A percentile compares a stretch with the other conserved stretches of the same genome.
Conservation (phyloP, 2,329 filamentous ascomycete species). For the Dactylellina haptotyla region DNA sequence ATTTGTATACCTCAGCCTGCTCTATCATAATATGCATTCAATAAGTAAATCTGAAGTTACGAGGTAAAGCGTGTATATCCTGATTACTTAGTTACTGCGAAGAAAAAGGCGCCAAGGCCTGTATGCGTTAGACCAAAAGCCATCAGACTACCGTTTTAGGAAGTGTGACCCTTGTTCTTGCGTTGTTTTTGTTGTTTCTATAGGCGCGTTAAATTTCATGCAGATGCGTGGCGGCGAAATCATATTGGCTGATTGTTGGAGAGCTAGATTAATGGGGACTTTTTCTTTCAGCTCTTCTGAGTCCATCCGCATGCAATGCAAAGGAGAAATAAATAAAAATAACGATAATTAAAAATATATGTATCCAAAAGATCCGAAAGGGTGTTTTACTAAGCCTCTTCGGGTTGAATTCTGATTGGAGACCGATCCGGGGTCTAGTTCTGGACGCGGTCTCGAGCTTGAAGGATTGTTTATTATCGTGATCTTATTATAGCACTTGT, state of each 20-base stretch:
- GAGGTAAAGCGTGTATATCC: too few species aligned
- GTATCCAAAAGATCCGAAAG: slow-evolving; percentile 20
- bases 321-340: slow-evolving; percentile 1
- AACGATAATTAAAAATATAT: too few species aligned
- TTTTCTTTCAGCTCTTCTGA: not conserved
- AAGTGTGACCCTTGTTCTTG: slow-evolving; percentile 28
- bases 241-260: not conserved
- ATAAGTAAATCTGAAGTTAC: too few species aligned
- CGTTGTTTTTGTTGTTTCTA: slow-evolving; percentile 49
- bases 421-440: too few species aligned
- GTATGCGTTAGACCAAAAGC: too few species aligned
- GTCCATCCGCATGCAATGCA: not conserved
- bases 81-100: too few species aligned
- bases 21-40: too few species aligned
- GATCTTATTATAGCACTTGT: not conserved
- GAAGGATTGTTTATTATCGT: too few species aligned
- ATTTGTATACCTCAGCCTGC: too few species aligned
- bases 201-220: slow-evolving; percentile 48
- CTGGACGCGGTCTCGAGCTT: too few species aligned
- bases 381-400: slow-evolving; percentile 3
- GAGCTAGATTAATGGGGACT: not conserved
- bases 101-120: too few species aligned
- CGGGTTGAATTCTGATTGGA: slow-evolving; percentile 39
- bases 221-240: slow-evolving; percentile 19
- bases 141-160: slow-evolving; percentile 15